phyloP scores from a whole-genome alignment of 2,329 filamentous ascomycete genomes.

The Dactylellina haptotyla region DNA sequence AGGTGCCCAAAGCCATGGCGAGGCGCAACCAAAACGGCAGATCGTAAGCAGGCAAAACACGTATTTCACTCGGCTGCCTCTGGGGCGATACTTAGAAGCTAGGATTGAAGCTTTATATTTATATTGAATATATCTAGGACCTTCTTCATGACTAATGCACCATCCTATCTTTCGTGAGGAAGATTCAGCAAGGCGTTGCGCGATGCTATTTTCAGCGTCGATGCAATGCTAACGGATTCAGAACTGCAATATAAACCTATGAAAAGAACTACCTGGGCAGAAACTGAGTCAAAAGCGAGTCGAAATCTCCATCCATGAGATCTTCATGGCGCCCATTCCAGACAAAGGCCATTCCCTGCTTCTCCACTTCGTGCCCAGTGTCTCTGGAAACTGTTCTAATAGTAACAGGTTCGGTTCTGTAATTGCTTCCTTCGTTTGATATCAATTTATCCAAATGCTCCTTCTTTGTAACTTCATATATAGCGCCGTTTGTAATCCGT shows the following conservation, averaged over 20 bases:
- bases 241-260: background rate
- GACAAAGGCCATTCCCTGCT: conserved; percentile 6
- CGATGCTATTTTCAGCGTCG: background rate
- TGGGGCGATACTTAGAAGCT: background rate
- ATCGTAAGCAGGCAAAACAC: conserved; percentile 6
- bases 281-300: background rate
- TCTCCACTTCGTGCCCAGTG: background rate
- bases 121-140: no score
- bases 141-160: conserved; percentile 8
- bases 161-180: conserved; percentile 22
- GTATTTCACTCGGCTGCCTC: conserved; percentile 38
- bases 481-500: background rate
- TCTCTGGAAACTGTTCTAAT: background rate
- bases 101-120: background rate
- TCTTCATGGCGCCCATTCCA: conserved; percentile 2
- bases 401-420: background rate
- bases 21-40: conserved; percentile 33
- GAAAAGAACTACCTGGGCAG: no score
- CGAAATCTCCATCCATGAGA: conserved; percentile 11
- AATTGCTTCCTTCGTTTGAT: conserved; percentile 11
- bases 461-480: conserved; percentile 1
- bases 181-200: conserved; percentile 28
- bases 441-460: conserved; percentile 1
- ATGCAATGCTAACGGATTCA: background rate
- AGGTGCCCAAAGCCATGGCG: conserved; percentile 5